These are phyloP conservation scores for Pelagophyceae sp. DNA, from an alignment of 352 stramenopile genomes.

Conservation along the genomic window DNA sequence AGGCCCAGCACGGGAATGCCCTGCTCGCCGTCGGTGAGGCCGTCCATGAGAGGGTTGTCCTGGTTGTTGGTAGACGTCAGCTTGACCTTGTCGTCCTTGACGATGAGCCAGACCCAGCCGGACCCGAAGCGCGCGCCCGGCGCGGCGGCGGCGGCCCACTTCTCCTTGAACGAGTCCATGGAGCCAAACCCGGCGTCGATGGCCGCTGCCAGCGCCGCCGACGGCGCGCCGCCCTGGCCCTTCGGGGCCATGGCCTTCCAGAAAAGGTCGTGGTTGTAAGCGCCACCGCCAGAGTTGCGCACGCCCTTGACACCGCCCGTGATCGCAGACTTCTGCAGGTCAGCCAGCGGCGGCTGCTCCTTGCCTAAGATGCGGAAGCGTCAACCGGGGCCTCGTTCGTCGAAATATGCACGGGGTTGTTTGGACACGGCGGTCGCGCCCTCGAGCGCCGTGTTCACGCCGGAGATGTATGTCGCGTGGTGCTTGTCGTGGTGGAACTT, in stretches of 20 bases:
- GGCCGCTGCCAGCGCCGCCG: conserved; percentile 41
- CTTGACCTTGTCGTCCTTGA: conserved; percentile 72
- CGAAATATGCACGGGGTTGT: no score
- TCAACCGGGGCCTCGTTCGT: no score
- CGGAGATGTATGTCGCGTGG: conserved; percentile 52
- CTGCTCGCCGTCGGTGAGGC: conserved; percentile 25
- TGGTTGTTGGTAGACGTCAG: conserved; percentile 93
- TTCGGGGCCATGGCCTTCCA: conserved; percentile 60
- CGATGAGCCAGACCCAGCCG: conserved; percentile 62
- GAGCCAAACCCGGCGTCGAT: conserved; percentile 66
- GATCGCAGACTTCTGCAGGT: conserved; percentile 58
- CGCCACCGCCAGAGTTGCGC: conserved; percentile 61
- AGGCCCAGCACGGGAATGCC: conserved; percentile 83
- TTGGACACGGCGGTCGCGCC: no score
- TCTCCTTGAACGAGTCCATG: conserved; percentile 62
- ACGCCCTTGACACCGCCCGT: conserved; percentile 47
- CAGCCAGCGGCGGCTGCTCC: conserved; percentile 46
- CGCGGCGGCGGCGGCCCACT: conserved; percentile 55
- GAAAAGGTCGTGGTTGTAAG: conserved; percentile 73
- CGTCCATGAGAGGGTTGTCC: conserved; percentile 73
- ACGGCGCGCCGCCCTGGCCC: conserved; percentile 48
- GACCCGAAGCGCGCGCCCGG: conserved; percentile 55
- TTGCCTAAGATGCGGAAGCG: no score
- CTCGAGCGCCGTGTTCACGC: conserved; percentile 63
- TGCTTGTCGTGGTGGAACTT: conserved; percentile 74